These are phyloP conservation scores for Sugiyamaella sp. DNA, from an alignment of 1,139 yeast species.

Conservation along the genomic window DNA sequence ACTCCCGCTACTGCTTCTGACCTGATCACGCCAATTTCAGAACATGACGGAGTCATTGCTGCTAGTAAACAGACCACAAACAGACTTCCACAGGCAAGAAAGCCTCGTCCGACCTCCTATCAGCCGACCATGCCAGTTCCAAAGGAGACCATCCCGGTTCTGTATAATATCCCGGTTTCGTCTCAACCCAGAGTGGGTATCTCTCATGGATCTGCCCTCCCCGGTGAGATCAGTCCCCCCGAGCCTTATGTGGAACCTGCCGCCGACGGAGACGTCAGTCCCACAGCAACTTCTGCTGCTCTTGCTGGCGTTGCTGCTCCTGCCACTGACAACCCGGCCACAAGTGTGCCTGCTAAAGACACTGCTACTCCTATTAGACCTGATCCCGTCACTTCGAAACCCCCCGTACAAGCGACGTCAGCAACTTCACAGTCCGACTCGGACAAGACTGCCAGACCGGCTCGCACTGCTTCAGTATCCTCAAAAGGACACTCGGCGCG, in stretches of 20 bases:
- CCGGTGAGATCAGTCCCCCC: constrained; percentile 41
- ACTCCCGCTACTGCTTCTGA: constrained; percentile 4
- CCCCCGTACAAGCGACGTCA: not conserved
- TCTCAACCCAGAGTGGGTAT: constrained; percentile 43
- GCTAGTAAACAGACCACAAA: constrained; percentile 21
- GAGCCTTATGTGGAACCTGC: constrained; percentile 8
- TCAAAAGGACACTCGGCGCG: not conserved
- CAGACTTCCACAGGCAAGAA: constrained; percentile 39
- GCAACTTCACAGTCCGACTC: constrained; percentile 1
- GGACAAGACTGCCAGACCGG: constrained; percentile 2
- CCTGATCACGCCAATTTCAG: constrained; percentile 25
- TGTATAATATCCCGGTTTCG: constrained; percentile 34
- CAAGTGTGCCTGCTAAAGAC: not conserved
- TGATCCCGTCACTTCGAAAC: not conserved
- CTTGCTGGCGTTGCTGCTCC: constrained; percentile 17
- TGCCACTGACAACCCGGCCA: constrained; percentile 6
- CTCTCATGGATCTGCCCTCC: constrained; percentile 42
- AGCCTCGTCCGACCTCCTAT: constrained; percentile 46
- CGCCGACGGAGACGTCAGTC: not conserved
- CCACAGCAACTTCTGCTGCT: constrained; percentile 1
- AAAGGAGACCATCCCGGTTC: constrained; percentile 8
- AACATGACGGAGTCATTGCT: constrained; percentile 20
- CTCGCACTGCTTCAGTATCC: not conserved
- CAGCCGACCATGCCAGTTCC: constrained; percentile 36
- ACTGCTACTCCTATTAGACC: not conserved